These are phyloP conservation scores for Leptographium lundbergii DNA, from an alignment of 2,329 filamentous ascomycete genomes.

Conservation along the genomic window DNA sequence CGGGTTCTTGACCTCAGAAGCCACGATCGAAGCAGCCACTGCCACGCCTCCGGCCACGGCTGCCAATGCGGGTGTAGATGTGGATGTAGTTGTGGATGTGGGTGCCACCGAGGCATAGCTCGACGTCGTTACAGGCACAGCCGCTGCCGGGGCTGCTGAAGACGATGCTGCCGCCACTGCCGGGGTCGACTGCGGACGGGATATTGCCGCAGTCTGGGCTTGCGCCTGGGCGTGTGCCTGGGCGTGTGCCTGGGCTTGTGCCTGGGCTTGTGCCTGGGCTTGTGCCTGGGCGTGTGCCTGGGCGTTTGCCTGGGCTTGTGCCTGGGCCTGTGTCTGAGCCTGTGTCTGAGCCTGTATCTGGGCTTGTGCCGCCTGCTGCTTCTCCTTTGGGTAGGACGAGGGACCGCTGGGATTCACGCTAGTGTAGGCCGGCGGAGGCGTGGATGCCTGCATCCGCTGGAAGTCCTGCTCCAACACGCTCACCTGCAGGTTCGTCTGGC, in stretches of 20 bases:
- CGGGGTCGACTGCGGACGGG: neutral
- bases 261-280: conserved; percentile 14
- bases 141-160: neutral
- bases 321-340: neutral
- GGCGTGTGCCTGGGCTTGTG: conserved; percentile 15
- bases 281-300: conserved; percentile 5
- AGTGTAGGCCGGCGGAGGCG: conserved; percentile 91
- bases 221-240: conserved; percentile 18
- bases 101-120: neutral
- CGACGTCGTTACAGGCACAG: neutral
- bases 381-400: conserved; percentile 70
- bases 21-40: neutral
- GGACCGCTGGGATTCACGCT: conserved; percentile 49
- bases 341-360: conserved; percentile 16
- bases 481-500: conserved; percentile 34
- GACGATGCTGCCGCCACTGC: neutral
- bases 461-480: conserved; percentile 80
- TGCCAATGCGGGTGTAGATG: neutral
- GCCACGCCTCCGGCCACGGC: neutral
- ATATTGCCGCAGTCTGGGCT: conserved; percentile 11
- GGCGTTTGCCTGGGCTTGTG: conserved; percentile 20
- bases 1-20: conserved; percentile 13
- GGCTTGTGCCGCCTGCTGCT: conserved; percentile 35
- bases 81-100: neutral
- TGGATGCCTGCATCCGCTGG: conserved; percentile 66